Conservation (phyloP, 1,284 basidiomycete genomes). For the Puccinia horiana region DNA sequence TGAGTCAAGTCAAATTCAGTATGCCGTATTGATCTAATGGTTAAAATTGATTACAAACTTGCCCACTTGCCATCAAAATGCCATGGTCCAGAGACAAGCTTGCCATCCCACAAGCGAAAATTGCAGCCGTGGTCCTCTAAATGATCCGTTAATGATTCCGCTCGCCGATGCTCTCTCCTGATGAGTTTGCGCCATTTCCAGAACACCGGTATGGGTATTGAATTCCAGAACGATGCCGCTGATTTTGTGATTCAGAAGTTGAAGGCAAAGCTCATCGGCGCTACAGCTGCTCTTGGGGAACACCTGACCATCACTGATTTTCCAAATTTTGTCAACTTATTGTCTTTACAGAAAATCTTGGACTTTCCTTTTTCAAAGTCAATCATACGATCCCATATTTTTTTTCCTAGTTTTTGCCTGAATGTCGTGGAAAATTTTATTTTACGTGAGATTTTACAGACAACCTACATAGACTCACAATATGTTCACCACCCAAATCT, state of each 20-base stretch:
- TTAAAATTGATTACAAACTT: not conserved
- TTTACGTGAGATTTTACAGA: too few species aligned
- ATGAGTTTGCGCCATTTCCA: not conserved
- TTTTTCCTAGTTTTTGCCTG: too few species aligned
- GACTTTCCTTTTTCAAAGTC: too few species aligned
- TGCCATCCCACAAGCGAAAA: not conserved
- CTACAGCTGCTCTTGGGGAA: not conserved
- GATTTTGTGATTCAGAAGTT: conserved; percentile 32
- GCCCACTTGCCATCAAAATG: not conserved
- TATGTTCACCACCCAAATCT: too few species aligned
- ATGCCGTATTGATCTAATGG: not conserved
- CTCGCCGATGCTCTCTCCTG: not conserved
- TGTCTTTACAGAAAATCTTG: too few species aligned
- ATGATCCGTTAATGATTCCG: conserved; percentile 31
- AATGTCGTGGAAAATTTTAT: too few species aligned
- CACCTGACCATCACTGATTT: too few species aligned
- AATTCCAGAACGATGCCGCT: not conserved
- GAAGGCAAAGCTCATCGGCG: not conserved
- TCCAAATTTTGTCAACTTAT: too few species aligned
- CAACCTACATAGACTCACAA: too few species aligned
- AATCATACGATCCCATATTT: too few species aligned
- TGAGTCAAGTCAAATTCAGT: not conserved
- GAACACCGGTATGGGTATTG: conserved; percentile 13
- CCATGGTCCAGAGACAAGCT: conserved; percentile 42
- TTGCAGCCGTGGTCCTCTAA: conserved; percentile 24